phyloP scores from a whole-genome alignment of 345 rosid species.

The Camelina hispida region DNA sequence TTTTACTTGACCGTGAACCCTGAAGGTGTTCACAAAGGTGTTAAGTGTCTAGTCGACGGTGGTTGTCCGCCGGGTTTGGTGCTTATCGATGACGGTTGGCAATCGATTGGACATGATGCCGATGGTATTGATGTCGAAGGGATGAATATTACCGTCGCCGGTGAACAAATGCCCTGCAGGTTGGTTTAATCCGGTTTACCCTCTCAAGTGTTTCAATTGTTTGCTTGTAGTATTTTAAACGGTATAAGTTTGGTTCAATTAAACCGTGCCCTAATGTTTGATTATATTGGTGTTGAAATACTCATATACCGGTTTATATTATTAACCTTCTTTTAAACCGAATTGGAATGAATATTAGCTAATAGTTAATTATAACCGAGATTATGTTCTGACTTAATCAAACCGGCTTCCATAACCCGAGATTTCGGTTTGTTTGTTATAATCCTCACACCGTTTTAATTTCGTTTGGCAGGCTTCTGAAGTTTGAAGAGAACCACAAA shows the following conservation, averaged over 20 bases:
- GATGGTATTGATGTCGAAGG: constrained; percentile 82
- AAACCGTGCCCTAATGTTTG: too few relatives aligned
- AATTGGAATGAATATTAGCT: not conserved
- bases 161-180: constrained; percentile 98
- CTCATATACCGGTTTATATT: too few relatives aligned
- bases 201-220: not conserved
- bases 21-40: constrained; percentile 77
- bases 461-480: constrained; percentile 58
- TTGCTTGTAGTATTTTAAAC: not conserved
- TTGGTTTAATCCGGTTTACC: constrained; percentile 37
- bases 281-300: too few relatives aligned
- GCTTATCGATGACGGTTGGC: constrained; percentile 98
- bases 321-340: too few relatives aligned
- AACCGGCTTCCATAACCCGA: not conserved
- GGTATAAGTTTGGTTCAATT: not conserved
- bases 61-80: constrained; percentile 97
- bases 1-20: constrained; percentile 90
- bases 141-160: constrained; percentile 70
- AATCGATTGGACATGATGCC: constrained; percentile 77
- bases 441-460: constrained; percentile 35
- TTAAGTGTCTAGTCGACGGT: constrained; percentile 71
- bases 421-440: not conserved
- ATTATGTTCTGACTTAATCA: not conserved
- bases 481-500: constrained; percentile 83
- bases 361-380: not conserved